Base-by-base conservation (phyloP, 192 early-diverging fungal species). In the Mortierella claussenii region DNA sequence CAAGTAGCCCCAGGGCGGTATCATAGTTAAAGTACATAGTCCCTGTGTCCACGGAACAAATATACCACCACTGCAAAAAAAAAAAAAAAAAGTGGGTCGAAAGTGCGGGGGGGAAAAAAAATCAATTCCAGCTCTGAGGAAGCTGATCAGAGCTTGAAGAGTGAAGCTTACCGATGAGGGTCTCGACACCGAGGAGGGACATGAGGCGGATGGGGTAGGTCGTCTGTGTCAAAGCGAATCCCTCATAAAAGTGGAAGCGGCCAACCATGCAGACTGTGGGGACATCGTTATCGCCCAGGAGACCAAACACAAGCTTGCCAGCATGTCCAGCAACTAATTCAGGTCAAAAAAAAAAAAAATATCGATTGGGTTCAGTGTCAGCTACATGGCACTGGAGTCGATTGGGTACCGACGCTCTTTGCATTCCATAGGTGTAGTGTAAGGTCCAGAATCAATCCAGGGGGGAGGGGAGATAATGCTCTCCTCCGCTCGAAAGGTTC, bases 171-270 rank as follows among this genome's bases (percentile, higher is more conserved):
- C 83, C 83, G 55, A 94, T 82, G 30, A 98, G 68, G 9, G 86
- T 89, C 59, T 92, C 65, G 15, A 91, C 90, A 18, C 95, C 95
- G 5, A 98, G 69, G 31, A 95, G 85, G 36, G 87, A 78, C 83
- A 98, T 90, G 26, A 98, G 88, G 34, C 96, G 91, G 23, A 98
- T 83, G 20, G 96, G 94, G 33, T 94, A 91, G 9, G 93, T 94
- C 17, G 90, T 89, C 45, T 93, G 88, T 53, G 89, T 81, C 54
- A 93, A 81, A 15, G 88, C 85, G 70, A 94, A 91, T 13, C 96
- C 96, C 74, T 97, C 96, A 71, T 97, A 97, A 47, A 86, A 89
- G 73, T 97, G 96, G 83, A 89, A 93, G 26, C 96, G 83, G n/a
- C 96, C 96, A 11, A 94, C 91, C 84, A 96, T 92, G 78, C 89